These are phyloP conservation scores for Calcarisporium arbuscula DNA, from an alignment of 2,329 filamentous ascomycete species.

Conservation along the genomic window DNA sequence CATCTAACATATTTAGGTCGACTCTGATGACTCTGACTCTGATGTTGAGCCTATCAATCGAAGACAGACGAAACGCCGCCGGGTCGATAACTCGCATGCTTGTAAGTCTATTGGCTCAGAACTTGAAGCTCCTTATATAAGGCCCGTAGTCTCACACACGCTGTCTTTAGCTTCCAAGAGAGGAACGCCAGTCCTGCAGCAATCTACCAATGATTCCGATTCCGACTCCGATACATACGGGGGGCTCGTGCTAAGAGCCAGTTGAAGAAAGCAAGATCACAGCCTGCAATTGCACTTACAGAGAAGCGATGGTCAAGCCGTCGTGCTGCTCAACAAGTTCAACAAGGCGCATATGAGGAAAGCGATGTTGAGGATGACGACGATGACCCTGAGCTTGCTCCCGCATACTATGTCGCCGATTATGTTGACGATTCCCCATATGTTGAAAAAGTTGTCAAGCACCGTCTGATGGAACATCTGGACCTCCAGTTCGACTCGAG, in stretches of 20 bases:
- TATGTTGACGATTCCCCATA: constrained; percentile 75
- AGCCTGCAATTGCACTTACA: constrained; percentile 58
- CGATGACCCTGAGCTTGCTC: constrained; percentile 48
- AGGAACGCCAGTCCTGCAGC: constrained; percentile 47
- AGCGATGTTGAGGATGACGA: constrained; percentile 60
- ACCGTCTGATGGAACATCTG: constrained; percentile 66
- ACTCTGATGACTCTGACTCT: constrained; percentile 62
- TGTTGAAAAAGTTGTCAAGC: constrained; percentile 86
- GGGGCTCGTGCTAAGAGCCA: constrained; percentile 59
- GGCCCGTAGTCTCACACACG: constrained; percentile 12
- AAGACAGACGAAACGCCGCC: constrained; percentile 63
- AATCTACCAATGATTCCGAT: constrained; percentile 55
- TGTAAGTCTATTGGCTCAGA: constrained; percentile 53
- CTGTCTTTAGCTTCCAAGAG: constrained; percentile 49
- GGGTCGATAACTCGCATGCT: constrained; percentile 57
- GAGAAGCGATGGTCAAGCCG: constrained; percentile 91
- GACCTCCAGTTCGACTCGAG: constrained; percentile 51
- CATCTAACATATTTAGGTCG: constrained; percentile 28
- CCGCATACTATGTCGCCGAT: constrained; percentile 62
- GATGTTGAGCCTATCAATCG: constrained; percentile 54
- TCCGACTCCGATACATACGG: constrained; percentile 76
- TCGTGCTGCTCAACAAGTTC: constrained; percentile 70
- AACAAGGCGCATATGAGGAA: constrained; percentile 58
- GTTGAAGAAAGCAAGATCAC: constrained; percentile 70
- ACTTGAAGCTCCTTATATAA: too few relatives aligned